Conservation (phyloP, 805 yeast genomes). For the Cyberlindnera bimundalis region DNA sequence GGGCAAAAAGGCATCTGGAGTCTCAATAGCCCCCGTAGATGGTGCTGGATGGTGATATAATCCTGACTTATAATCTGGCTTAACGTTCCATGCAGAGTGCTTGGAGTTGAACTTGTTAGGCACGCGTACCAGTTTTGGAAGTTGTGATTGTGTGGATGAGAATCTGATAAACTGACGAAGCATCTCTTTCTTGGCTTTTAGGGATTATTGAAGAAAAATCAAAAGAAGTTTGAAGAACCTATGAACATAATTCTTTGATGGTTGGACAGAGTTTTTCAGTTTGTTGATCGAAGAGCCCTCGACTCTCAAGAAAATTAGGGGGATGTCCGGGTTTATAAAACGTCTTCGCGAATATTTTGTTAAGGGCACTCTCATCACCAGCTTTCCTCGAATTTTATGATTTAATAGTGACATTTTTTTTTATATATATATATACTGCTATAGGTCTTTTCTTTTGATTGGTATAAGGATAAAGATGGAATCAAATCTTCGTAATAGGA, state of each 20-base stretch:
- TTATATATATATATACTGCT: too few species aligned
- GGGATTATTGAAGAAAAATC: too few species aligned
- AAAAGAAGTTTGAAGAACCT: too few species aligned
- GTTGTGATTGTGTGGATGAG: constrained; percentile 10
- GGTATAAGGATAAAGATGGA: not conserved
- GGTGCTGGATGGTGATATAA: constrained; percentile 62
- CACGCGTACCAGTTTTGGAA: constrained; percentile 27
- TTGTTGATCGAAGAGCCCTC: too few species aligned
- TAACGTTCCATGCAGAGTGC: constrained; percentile 54
- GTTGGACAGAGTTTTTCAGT: too few species aligned
- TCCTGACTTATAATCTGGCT: constrained; percentile 56
- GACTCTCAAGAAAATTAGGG: too few species aligned
- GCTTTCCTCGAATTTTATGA: too few species aligned
- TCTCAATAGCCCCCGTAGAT: constrained; percentile 48
- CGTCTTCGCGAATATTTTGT: too few species aligned
- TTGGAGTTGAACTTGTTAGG: constrained; percentile 60
- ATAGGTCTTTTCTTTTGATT: not conserved
- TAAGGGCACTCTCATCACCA: too few species aligned
- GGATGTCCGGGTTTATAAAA: too few species aligned
- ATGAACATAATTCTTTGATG: too few species aligned
- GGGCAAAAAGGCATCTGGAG: constrained; percentile 73
- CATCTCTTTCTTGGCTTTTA: not conserved
- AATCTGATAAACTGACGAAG: constrained; percentile 7
- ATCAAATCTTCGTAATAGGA: not conserved
- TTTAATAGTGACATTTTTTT: too few species aligned